Base-by-base conservation (phyloP, 2,329 filamentous ascomycete genomes). In the Calonectria pseudoturangicola region DNA sequence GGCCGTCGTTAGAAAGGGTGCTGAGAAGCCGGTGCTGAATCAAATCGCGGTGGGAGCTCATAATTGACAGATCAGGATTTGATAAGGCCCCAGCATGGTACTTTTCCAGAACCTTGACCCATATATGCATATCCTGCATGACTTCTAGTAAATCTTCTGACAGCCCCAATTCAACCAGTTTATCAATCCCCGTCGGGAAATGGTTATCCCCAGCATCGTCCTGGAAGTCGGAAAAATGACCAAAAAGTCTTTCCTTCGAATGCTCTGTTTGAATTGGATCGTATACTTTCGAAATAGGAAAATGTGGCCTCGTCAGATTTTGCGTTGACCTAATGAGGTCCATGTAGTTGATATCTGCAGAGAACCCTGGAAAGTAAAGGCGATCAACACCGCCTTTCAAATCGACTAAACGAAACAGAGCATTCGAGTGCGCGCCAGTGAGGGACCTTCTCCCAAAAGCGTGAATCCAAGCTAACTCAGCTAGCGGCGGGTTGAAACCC, bases 311-410 rank as follows among this genome's bases (percentile, higher is more conserved):
- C 13, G 21, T 27, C 12, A 50, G 10, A 9, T 28, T 27, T 27
- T 50, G 47, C 4, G 47, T 50, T 3, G 47, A 50, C 12, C 21
- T 10, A 9, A 50, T 50, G n/a, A 50, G n/a, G 25, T 50, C 47
- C 47, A 50, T 50, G 47, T 50, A 50, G 47, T 50, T 50, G 21
- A 50, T 50, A 21, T 50, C 47, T 13, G 47, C 47, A 13, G n/a
- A 15, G 47, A 50, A 50, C 27, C 47, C 47, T 25, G 21, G 47
- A 8, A 50, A 27, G 8, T 7, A 50, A 8, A 50, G 47, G 9
- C 47, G 3, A 27, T 50, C 21, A 12, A 50, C 21, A 6, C 47
- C 47, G 5, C 47, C 47, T 10, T 9, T 50, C 47, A 25, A 27
- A 15, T 50, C 47, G 27, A 50, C 21, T 13, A 50, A 27, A 25